Conservation (phyloP, 202 grass and related monocot species). For the Panicum virgatum region DNA sequence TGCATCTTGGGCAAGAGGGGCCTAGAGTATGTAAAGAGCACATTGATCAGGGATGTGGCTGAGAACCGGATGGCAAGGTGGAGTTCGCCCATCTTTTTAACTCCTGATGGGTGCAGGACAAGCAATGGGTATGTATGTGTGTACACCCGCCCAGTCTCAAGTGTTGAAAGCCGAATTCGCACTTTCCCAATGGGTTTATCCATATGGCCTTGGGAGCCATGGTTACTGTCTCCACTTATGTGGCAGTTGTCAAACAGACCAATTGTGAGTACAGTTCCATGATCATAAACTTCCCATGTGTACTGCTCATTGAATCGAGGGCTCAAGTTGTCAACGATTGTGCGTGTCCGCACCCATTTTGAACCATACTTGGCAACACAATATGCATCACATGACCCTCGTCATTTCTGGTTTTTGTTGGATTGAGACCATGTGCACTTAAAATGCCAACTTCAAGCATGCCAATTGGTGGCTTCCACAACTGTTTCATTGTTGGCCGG, state of each 20-base stretch:
- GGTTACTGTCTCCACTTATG: constrained; percentile 31
- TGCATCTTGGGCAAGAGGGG: constrained; percentile 96
- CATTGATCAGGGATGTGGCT: constrained; percentile 62
- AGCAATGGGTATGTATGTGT: constrained; percentile 84
- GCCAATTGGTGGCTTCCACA: constrained; percentile 86
- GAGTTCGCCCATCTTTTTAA: constrained; percentile 95
- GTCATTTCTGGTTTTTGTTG: constrained; percentile 68
- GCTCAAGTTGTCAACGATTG: constrained; percentile 60
- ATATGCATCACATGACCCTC: constrained; percentile 78
- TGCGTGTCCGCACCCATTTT: constrained; percentile 98
- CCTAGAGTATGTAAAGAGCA: constrained; percentile 64
- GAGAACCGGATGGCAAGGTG: constrained; percentile 95
- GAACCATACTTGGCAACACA: constrained; percentile 97
- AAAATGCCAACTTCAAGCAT: constrained; percentile 92
- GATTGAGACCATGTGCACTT: constrained; percentile 63
- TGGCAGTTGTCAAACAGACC: constrained; percentile 91
- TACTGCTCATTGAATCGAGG: constrained; percentile 96
- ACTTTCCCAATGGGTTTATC: constrained; percentile 80
- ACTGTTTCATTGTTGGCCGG: constrained; percentile 85
- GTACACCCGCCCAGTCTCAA: constrained; percentile 74
- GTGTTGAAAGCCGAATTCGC: constrained; percentile 83
- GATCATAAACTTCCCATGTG: constrained; percentile 91
- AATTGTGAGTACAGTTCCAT: constrained; percentile 89
- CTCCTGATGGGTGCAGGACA: constrained; percentile 73
- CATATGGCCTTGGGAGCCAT: constrained; percentile 35